phyloP scores from a whole-genome alignment of 805 yeast genomes.

The Kluyveromyces nonfermentans region DNA sequence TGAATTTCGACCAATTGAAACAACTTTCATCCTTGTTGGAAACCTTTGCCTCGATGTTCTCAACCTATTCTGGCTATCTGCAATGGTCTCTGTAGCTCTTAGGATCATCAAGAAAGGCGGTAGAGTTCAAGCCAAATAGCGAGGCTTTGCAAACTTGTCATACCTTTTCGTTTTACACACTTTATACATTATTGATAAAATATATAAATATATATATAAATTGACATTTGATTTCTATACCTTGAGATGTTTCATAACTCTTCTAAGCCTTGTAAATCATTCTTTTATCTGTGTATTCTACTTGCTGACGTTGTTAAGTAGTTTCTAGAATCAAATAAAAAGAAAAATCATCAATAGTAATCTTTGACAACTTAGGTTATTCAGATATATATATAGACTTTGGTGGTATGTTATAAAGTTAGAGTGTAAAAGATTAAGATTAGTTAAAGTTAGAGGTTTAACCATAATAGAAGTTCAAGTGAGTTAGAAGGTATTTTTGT shows the following conservation, averaged over 20 bases:
- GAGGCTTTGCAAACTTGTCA: neutral
- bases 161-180: neutral
- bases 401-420: no score
- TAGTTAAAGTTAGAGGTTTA: neutral
- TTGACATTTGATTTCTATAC: neutral
- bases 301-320: neutral
- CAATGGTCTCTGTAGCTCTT: slow-evolving; percentile 60
- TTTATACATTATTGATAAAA: neutral
- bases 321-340: neutral
- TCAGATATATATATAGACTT: no score
- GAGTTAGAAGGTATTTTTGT: neutral
- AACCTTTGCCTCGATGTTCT: slow-evolving; percentile 55
- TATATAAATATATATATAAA: no score
- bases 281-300: neutral
- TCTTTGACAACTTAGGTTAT: no score
- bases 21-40: slow-evolving; percentile 29
- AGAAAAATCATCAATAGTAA: no score
- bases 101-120: slow-evolving; percentile 27
- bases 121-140: slow-evolving; percentile 8
- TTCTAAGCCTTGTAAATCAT: neutral
- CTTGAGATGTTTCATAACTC: neutral
- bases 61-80: slow-evolving; percentile 72
- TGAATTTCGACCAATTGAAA: slow-evolving; percentile 37
- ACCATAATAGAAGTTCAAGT: neutral
- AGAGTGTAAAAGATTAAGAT: no score